A percentile compares a stretch with the other conserved stretches of the same genome.
phyloP scores from a whole-genome alignment of 2,329 filamentous ascomycete genomes.

The Monosporascus sp. region DNA sequence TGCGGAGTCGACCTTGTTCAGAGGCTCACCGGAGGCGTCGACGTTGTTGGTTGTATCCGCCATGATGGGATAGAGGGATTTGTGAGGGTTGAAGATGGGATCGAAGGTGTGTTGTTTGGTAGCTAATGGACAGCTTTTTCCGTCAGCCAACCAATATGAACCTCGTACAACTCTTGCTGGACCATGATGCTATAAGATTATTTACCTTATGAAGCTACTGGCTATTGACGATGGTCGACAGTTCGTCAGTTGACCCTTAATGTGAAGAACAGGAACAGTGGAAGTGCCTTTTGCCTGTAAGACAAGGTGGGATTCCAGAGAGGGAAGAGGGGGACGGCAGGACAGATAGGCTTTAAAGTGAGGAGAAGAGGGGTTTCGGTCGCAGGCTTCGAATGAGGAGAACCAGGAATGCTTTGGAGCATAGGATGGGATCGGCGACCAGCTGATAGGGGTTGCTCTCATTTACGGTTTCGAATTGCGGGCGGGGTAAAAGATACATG shows the following conservation, averaged over 20 bases:
- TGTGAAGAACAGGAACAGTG: no score
- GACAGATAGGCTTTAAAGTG: constrained; percentile 12
- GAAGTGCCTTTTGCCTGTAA: constrained; percentile 6
- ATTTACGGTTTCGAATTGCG: constrained; percentile 12
- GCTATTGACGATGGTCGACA: not conserved
- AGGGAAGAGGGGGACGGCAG: constrained; percentile 15
- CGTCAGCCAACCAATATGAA: not conserved
- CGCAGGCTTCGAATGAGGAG: not conserved
- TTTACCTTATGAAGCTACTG: not conserved
- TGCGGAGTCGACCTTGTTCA: constrained; percentile 89
- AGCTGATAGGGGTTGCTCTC: constrained; percentile 18
- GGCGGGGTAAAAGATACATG: constrained; percentile 9
- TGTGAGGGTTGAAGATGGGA: constrained; percentile 1
- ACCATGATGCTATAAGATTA: no score
- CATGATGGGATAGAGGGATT: constrained; percentile 4
- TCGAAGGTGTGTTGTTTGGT: constrained; percentile 1
- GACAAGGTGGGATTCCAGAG: constrained; percentile 4
- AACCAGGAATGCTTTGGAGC: not conserved
- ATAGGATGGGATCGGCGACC: constrained; percentile 14
- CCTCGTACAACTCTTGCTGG: not conserved
- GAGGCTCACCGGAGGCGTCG: constrained; percentile 37
- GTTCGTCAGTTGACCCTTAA: not conserved
- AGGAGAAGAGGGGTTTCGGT: constrained; percentile 12
- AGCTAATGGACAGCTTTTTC: not conserved
- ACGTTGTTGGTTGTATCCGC: not conserved